Percentiles rank a stretch among this genome's conserved stretches.
Conservation (phyloP, 2,329 filamentous ascomycete genomes). For the Uncinocarpus reesii region DNA sequence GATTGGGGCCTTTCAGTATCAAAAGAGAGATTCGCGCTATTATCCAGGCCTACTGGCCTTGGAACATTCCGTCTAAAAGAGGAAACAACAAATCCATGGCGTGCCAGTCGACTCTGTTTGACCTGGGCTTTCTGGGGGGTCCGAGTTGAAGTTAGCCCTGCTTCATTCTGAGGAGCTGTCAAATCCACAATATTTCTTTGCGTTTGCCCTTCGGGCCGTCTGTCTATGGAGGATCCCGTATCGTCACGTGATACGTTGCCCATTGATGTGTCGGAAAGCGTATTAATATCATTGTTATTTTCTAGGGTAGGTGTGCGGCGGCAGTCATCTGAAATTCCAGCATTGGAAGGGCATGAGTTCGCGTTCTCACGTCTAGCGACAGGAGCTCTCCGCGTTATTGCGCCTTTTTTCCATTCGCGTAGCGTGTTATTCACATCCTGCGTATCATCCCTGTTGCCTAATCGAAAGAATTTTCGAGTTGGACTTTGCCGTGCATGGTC, state of each 20-base stretch:
- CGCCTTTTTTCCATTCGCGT: slow-evolving; percentile 43
- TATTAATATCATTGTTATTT: background rate
- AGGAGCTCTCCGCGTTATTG: slow-evolving; percentile 21
- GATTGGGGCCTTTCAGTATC: slow-evolving; percentile 17
- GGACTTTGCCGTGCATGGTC: slow-evolving; percentile 45
- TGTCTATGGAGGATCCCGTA: background rate
- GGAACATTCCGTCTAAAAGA: slow-evolving; percentile 28
- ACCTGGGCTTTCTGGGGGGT: background rate
- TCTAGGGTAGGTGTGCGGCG: background rate
- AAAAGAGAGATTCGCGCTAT: slow-evolving; percentile 15
- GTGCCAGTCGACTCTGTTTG: slow-evolving; percentile 25
- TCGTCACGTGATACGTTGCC: background rate
- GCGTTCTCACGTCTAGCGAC: background rate
- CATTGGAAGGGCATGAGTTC: background rate
- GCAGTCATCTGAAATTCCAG: background rate
- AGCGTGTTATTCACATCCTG: slow-evolving; percentile 44
- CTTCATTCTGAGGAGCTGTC: background rate
- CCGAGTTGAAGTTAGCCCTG: background rate
- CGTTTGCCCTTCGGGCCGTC: background rate
- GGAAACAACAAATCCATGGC: slow-evolving; percentile 27
- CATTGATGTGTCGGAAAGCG: background rate
- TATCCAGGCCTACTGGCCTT: slow-evolving; percentile 30
- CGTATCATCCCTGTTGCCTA: slow-evolving; percentile 46
- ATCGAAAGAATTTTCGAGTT: slow-evolving; percentile 41
- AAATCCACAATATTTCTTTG: background rate